Conservation (phyloP, 176 grass and related monocot species). For the Carex pumila region DNA sequence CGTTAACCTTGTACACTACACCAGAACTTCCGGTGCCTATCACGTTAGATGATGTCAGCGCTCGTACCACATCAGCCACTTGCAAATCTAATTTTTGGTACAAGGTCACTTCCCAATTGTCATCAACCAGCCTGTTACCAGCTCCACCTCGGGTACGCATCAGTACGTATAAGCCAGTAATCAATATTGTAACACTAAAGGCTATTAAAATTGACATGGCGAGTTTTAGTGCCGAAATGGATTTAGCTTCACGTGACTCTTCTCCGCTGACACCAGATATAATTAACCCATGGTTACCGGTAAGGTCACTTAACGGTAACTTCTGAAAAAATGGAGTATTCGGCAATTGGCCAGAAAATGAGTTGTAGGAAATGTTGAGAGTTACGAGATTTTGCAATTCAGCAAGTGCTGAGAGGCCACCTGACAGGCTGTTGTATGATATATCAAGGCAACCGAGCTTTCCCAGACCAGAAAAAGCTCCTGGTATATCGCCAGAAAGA, state of each 20-base stretch:
- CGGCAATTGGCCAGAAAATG: slow-evolving; percentile 69
- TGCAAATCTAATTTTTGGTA: slow-evolving; percentile 91
- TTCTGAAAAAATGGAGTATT: slow-evolving; percentile 85
- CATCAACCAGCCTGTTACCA: slow-evolving; percentile 10
- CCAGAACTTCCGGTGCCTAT: slow-evolving; percentile 86
- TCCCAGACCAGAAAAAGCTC: slow-evolving; percentile 40
- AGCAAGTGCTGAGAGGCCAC: slow-evolving; percentile 41
- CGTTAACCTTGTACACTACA: slow-evolving; percentile 70
- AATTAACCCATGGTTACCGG: slow-evolving; percentile 64
- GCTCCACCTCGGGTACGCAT: slow-evolving; percentile 33
- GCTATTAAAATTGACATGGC: slow-evolving; percentile 57
- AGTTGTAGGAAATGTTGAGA: slow-evolving; percentile 82
- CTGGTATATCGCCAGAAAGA: slow-evolving; percentile 66
- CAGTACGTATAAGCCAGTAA: slow-evolving; percentile 48
- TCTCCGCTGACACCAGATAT: slow-evolving; percentile 21
- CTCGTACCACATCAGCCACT: slow-evolving; percentile 59
- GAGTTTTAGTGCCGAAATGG: slow-evolving; percentile 58
- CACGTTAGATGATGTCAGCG: slow-evolving; percentile 72
- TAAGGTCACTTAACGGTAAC: slow-evolving; percentile 71
- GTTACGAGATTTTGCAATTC: slow-evolving; percentile 69
- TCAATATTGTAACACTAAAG: slow-evolving; percentile 43
- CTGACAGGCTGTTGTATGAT: slow-evolving; percentile 72
- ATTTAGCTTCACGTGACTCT: slow-evolving; percentile 18
- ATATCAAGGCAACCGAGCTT: slow-evolving; percentile 81
- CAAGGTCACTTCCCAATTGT: slow-evolving; percentile 81